A percentile compares a stretch with the other conserved stretches of the same genome.
phyloP scores from a whole-genome alignment of 2,329 filamentous ascomycete genomes.

The Alternaria consortialis region DNA sequence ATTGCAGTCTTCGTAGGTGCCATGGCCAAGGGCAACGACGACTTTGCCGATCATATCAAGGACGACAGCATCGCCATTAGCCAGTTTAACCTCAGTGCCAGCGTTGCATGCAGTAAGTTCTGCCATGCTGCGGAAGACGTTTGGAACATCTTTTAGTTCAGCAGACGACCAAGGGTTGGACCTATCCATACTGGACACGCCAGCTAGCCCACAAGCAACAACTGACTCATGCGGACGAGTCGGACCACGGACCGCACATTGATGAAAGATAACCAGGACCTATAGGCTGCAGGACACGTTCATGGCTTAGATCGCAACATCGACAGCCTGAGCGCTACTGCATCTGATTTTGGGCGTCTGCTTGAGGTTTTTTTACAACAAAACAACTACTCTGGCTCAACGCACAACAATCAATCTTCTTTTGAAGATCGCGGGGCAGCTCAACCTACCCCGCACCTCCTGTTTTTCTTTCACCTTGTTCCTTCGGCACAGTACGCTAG shows the following conservation, averaged over 20 bases:
- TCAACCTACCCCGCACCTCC: conserved; percentile 67
- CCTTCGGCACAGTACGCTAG: conserved; percentile 20
- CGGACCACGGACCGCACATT: conserved; percentile 24
- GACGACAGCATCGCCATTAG: conserved; percentile 98
- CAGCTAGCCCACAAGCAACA: conserved; percentile 32
- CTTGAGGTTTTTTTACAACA: conserved; percentile 83
- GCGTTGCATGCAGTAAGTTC: conserved; percentile 99
- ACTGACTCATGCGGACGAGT: conserved; percentile 31
- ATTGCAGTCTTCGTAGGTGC: conserved; percentile 97
- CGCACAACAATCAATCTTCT: conserved; percentile 69
- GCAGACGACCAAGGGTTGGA: conserved; percentile 12
- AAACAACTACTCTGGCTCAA: conserved; percentile 79
- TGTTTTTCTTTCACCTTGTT: conserved; percentile 39
- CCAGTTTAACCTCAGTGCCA: conserved; percentile 96
- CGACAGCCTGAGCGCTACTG: conserved; percentile 60
- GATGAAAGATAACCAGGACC: conserved; percentile 38
- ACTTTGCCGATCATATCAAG: conserved; percentile 92
- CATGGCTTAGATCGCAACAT: conserved; percentile 75
- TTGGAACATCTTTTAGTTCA: conserved; percentile 84
- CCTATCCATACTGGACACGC: conserved; percentile 41
- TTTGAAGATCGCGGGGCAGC: conserved; percentile 60
- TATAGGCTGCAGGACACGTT: conserved; percentile 46
- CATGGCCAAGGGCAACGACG: conserved; percentile 97
- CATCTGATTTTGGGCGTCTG: conserved; percentile 67
- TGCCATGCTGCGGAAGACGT: conserved; percentile 97